These are phyloP conservation scores for Eragrostis nindensis DNA, from an alignment of 176 grass and related monocot genomes.

Conservation along the genomic window DNA sequence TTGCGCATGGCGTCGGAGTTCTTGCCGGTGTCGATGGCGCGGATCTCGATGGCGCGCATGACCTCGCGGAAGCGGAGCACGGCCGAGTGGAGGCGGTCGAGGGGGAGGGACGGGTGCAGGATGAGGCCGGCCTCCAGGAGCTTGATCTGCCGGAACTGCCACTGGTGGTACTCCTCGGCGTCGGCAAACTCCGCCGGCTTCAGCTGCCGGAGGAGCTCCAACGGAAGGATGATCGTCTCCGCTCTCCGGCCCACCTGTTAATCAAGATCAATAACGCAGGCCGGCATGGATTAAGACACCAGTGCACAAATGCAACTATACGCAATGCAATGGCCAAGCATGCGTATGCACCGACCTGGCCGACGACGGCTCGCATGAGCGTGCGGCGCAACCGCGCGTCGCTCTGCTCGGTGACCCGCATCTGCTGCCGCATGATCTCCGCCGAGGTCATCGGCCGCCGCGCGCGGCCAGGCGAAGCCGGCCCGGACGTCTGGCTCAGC, in stretches of 20 bases:
- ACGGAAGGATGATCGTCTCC: conserved; percentile 77
- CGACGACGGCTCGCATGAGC: conserved; percentile 80
- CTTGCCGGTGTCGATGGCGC: conserved; percentile 84
- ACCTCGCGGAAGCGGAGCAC: conserved; percentile 73
- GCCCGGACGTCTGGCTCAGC: conserved; percentile 62
- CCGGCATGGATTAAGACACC: background rate
- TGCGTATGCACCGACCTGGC: conserved; percentile 47
- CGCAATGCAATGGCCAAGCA: background rate
- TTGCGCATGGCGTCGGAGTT: conserved; percentile 64
- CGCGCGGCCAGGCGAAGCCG: conserved; percentile 55
- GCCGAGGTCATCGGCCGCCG: conserved; percentile 84
- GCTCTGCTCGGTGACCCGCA: conserved; percentile 78
- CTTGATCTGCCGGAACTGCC: conserved; percentile 87
- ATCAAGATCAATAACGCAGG: background rate
- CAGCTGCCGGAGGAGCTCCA: conserved; percentile 94
- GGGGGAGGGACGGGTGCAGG: conserved; percentile 64
- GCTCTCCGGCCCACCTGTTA: conserved; percentile 59
- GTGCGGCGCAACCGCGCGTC: conserved; percentile 78
- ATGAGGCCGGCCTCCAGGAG: conserved; percentile 82
- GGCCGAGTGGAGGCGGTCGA: conserved; percentile 66
- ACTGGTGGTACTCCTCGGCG: conserved; percentile 79
- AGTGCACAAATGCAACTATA: background rate
- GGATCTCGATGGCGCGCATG: conserved; percentile 54
- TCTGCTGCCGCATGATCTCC: conserved; percentile 95
- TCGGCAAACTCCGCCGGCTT: conserved; percentile 70